phyloP scores from a whole-genome alignment of 108 stramenopile species.

The Ochromonas danica region DNA sequence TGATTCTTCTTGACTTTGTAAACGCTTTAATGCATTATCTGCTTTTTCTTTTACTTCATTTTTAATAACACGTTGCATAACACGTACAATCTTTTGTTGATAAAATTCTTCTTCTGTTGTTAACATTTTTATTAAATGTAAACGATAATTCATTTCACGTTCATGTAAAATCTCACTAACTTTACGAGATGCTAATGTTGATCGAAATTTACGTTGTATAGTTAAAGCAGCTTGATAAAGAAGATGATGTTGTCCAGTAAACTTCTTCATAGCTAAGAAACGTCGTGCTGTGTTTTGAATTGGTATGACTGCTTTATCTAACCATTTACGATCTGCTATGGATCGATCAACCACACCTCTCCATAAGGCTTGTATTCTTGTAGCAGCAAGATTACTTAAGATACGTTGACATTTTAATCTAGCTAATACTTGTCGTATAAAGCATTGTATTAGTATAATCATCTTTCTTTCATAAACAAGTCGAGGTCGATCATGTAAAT shows the following conservation, averaged over 20 bases:
- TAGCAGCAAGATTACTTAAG: slow-evolving; percentile 11
- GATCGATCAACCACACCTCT: slow-evolving; percentile 22
- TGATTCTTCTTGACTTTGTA: background rate
- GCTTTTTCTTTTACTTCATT: slow-evolving; percentile 9
- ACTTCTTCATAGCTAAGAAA: background rate
- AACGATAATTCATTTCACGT: slow-evolving; percentile 24
- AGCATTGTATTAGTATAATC: slow-evolving; percentile 19
- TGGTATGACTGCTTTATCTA: background rate
- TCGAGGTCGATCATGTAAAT: background rate
- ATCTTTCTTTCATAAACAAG: background rate
- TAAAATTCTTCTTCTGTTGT: slow-evolving; percentile 9
- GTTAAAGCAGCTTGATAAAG: background rate
- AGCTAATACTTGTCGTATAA: background rate
- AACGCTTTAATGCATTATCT: background rate
- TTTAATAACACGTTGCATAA: background rate
- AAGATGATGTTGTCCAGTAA: too few relatives aligned
- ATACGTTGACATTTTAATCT: background rate
- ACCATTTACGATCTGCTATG: slow-evolving; percentile 3
- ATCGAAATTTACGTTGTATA: slow-evolving; percentile 26
- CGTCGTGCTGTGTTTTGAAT: slow-evolving; percentile 9
- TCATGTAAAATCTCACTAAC: background rate
- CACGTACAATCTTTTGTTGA: background rate
- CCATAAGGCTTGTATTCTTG: slow-evolving; percentile 6
- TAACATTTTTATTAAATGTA: slow-evolving; percentile 1
- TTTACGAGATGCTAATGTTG: background rate